Conservation (phyloP, 441 rosid species). For the Gossypium trilobum region DNA sequence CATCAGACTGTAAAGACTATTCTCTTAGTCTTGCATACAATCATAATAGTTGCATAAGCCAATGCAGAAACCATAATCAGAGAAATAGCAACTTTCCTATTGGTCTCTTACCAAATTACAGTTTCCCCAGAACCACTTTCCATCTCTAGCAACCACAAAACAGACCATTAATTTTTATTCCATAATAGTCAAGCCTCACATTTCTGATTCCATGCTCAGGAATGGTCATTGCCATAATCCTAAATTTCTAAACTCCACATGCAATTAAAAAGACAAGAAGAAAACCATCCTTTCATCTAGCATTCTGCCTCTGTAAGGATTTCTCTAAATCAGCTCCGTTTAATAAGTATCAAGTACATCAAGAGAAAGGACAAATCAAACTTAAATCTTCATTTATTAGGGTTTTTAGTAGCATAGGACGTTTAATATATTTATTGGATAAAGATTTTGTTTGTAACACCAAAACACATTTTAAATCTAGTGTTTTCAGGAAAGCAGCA, state of each 20-base stretch:
- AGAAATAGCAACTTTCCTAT: neutral
- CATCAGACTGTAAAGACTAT: neutral
- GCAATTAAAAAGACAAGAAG: neutral
- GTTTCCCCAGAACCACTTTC: neutral
- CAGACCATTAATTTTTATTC: neutral
- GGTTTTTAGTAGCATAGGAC: neutral
- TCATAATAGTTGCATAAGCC: neutral
- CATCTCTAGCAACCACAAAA: neutral
- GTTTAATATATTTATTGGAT: neutral
- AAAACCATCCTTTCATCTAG: neutral
- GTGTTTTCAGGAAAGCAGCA: neutral
- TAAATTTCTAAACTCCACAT: neutral
- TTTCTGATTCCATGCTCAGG: neutral
- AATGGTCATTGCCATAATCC: neutral
- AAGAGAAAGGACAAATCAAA: neutral
- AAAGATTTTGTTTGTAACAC: neutral
- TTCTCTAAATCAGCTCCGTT: neutral
- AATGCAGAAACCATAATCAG: neutral
- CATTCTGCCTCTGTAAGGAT: neutral
- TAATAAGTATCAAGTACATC: neutral
- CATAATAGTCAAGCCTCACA: neutral
- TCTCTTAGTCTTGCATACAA: neutral
- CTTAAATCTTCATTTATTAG: neutral
- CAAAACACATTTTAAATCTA: conserved; percentile 1
- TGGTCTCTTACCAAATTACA: neutral